Conservation (phyloP, 768 basidiomycete species). For the Pleurotus pulmonarius region DNA sequence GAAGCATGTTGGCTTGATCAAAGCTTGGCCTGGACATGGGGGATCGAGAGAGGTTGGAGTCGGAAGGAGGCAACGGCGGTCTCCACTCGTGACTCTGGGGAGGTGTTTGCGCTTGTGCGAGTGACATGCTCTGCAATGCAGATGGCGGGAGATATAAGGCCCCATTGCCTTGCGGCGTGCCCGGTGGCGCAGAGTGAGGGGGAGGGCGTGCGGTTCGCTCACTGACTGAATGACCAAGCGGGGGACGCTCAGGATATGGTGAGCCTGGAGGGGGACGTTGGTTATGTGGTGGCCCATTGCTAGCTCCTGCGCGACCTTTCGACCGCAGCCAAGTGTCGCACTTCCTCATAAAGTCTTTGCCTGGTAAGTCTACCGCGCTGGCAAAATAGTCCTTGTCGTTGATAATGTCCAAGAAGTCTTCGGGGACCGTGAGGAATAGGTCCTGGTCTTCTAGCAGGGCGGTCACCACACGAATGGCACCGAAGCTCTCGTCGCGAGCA, state of each 20-base stretch:
- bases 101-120: slow-evolving; percentile 10
- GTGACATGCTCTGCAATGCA: slow-evolving; percentile 14
- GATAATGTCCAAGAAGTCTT: slow-evolving; percentile 82
- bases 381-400: slow-evolving; percentile 91
- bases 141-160: slow-evolving; percentile 11
- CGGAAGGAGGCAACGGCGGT: slow-evolving; percentile 34
- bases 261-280: slow-evolving; percentile 33
- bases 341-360: slow-evolving; percentile 95
- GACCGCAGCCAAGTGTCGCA: slow-evolving; percentile 86
- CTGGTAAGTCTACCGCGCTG: slow-evolving; percentile 83
- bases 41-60: slow-evolving; percentile 29
- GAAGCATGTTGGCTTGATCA: slow-evolving; percentile 35
- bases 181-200: slow-evolving; percentile 23
- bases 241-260: slow-evolving; percentile 44
- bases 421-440: slow-evolving; percentile 91
- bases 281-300: slow-evolving; percentile 30
- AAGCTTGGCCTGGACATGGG: slow-evolving; percentile 47
- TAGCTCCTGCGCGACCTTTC: slow-evolving; percentile 56
- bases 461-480: slow-evolving; percentile 82
- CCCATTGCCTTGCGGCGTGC: slow-evolving; percentile 22
- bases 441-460: slow-evolving; percentile 90
- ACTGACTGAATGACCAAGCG: slow-evolving; percentile 32
- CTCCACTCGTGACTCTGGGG: slow-evolving; percentile 41
- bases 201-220: slow-evolving; percentile 38
- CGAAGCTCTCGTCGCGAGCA: slow-evolving; percentile 88